Evolutionary conservation across 2,329 filamentous ascomycete genomes (phyloP).

Genomic region (Leptographium wingfieldii): DNA sequence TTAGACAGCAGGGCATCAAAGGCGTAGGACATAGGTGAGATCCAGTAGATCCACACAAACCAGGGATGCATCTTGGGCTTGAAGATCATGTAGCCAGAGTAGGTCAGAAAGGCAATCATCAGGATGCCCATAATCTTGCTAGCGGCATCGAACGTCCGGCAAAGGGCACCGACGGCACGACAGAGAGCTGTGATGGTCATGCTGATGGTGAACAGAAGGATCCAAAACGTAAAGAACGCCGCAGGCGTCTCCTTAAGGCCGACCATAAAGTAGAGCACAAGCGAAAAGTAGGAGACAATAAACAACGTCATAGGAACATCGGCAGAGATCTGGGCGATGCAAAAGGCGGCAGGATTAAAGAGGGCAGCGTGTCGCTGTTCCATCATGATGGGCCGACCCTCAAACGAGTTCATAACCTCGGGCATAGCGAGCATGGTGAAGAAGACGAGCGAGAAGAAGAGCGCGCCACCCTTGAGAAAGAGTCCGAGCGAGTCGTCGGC

Average conservation of each 20-base stretch:
- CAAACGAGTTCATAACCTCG: constrained; percentile 54
- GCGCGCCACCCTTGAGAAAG: constrained; percentile 38
- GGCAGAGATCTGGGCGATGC: constrained; percentile 40
- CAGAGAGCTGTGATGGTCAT: constrained; percentile 52
- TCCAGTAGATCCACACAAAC: constrained; percentile 54
- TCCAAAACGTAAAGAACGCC: constrained; percentile 55
- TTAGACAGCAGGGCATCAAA: constrained; percentile 48
- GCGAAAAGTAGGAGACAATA: constrained; percentile 54
- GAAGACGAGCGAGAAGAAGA: constrained; percentile 41
- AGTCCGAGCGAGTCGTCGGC: constrained; percentile 46
- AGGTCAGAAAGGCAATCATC: constrained; percentile 51
- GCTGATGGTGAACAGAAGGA: constrained; percentile 35
- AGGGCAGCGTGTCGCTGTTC: constrained; percentile 35
- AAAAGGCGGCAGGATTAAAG: constrained; percentile 43
- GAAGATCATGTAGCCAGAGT: constrained; percentile 54
- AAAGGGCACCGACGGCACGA: constrained; percentile 44
- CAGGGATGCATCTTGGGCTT: constrained; percentile 52
- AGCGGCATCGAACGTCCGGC: constrained; percentile 51
- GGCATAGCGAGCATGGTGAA: constrained; percentile 56
- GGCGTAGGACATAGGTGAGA: constrained; percentile 52
- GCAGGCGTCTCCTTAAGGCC: constrained; percentile 52
- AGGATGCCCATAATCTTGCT: constrained; percentile 44
- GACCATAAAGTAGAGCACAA: constrained; percentile 68
- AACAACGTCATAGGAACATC: constrained; percentile 51
- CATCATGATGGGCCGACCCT: constrained; percentile 47